These are phyloP conservation scores for Pleurotus tuber-regium DNA, from an alignment of 768 basidiomycete species.

Conservation along the genomic window DNA sequence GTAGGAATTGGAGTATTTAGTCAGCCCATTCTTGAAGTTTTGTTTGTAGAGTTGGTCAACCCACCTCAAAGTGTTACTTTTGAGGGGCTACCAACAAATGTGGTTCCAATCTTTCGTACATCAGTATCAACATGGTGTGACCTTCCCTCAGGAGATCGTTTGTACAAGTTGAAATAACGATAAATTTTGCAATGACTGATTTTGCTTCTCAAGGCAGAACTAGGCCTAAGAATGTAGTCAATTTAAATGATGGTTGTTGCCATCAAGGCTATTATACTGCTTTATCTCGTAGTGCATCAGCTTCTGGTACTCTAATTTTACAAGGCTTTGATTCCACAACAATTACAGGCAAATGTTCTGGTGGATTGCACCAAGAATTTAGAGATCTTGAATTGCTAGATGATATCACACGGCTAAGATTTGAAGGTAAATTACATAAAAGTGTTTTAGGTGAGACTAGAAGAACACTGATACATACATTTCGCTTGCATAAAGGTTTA, in stretches of 20 bases:
- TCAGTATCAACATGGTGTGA: constrained; percentile 10
- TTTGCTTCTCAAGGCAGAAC: constrained; percentile 28
- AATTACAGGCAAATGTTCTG: constrained; percentile 23
- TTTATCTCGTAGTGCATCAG: constrained; percentile 17
- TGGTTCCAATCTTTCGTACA: constrained; percentile 16
- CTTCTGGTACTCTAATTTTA: constrained; percentile 28
- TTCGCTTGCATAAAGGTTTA: too few species aligned
- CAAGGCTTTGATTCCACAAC: constrained; percentile 19
- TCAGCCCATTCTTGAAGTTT: constrained; percentile 15
- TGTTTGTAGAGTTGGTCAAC: constrained; percentile 17
- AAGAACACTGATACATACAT: too few species aligned
- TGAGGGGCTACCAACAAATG: constrained; percentile 13
- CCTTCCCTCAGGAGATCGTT: too few species aligned
- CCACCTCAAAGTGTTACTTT: constrained; percentile 12
- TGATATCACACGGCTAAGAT: too few species aligned
- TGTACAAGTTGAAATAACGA: constrained; percentile 22
- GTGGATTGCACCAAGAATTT: constrained; percentile 28
- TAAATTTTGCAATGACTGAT: constrained; percentile 27
- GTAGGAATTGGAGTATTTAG: constrained; percentile 12
- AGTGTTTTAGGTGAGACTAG: too few species aligned
- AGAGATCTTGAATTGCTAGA: constrained; percentile 33
- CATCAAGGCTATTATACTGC: constrained; percentile 18
- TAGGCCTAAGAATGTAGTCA: constrained; percentile 24
- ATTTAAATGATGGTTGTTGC: constrained; percentile 19
- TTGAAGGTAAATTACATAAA: too few species aligned